Evolutionary conservation across 225 moss, liverwort and hornwort species (phyloP).

Genomic region (Rhytidiadelphus loreus): DNA sequence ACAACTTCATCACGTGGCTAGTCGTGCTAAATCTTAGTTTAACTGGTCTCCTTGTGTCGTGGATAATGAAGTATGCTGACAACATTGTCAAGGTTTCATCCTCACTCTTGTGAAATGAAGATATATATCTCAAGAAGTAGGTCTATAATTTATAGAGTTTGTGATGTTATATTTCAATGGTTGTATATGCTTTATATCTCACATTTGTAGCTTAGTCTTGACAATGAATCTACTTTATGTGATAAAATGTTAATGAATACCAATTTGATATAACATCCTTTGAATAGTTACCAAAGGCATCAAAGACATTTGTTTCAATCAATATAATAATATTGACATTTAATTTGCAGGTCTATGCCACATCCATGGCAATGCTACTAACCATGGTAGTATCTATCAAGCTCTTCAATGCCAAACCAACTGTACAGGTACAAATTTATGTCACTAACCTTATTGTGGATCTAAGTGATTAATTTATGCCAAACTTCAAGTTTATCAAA

Average conservation of each 20-base stretch:
- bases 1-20: constrained; percentile 53
- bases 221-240: not conserved
- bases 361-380: constrained; percentile 99
- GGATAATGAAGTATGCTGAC: constrained; percentile 99
- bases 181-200: not conserved
- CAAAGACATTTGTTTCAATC: not conserved
- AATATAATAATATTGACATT: not conserved
- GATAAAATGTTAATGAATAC: not conserved
- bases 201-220: not conserved
- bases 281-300: not conserved
- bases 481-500: not conserved
- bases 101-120: not conserved
- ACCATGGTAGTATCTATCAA: constrained; percentile 76
- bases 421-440: constrained; percentile 46
- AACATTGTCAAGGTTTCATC: constrained; percentile 79
- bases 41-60: constrained; percentile 85
- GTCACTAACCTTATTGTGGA: not conserved
- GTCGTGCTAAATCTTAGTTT: constrained; percentile 76
- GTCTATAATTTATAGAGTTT: not conserved
- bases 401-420: constrained; percentile 67
- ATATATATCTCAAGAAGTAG: not conserved
- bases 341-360: constrained; percentile 63
- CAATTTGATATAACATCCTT: not conserved
- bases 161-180: not conserved
- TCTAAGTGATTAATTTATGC: not conserved